These are phyloP conservation scores for Eimeria praecox DNA, from an alignment of 169 alveolate genomes.

Conservation along the genomic window DNA sequence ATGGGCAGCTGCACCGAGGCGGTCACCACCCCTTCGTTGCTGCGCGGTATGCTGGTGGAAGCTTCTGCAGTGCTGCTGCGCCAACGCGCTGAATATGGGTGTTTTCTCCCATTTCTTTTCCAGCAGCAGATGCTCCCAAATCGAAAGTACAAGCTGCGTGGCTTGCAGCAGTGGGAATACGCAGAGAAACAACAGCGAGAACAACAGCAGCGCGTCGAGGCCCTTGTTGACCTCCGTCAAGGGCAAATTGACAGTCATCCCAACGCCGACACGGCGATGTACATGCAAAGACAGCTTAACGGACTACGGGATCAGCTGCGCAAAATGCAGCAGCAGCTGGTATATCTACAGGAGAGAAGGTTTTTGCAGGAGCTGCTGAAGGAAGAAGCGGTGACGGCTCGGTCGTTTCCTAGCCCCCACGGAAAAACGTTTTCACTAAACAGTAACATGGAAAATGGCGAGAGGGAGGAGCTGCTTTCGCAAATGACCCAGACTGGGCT, in stretches of 20 bases:
- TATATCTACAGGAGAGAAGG: constrained; percentile 26
- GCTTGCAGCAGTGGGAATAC: constrained; percentile 58
- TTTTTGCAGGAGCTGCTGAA: constrained; percentile 52
- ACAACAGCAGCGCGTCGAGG: constrained; percentile 65
- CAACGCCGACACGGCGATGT: neutral
- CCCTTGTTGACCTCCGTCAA: constrained; percentile 50
- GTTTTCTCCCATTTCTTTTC: constrained; percentile 62
- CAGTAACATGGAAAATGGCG: neutral
- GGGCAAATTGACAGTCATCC: constrained; percentile 20
- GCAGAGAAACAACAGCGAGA: constrained; percentile 15
- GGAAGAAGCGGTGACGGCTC: constrained; percentile 1
- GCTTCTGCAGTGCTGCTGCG: constrained; percentile 62
- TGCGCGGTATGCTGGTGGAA: constrained; percentile 53
- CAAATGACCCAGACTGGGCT: constrained; percentile 56
- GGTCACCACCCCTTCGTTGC: constrained; percentile 8
- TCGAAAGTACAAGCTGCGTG: constrained; percentile 40
- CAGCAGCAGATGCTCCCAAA: constrained; percentile 70
- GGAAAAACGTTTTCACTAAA: neutral
- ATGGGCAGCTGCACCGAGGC: neutral
- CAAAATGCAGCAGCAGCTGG: constrained; percentile 59
- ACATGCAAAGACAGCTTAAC: constrained; percentile 57
- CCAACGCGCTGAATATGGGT: constrained; percentile 46
- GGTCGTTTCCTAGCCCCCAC: constrained; percentile 1
- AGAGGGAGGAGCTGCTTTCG: constrained; percentile 58
- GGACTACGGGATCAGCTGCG: constrained; percentile 51